phyloP scores from a whole-genome alignment of 2,329 filamentous ascomycete genomes.

The Lachnellula willkommii region DNA sequence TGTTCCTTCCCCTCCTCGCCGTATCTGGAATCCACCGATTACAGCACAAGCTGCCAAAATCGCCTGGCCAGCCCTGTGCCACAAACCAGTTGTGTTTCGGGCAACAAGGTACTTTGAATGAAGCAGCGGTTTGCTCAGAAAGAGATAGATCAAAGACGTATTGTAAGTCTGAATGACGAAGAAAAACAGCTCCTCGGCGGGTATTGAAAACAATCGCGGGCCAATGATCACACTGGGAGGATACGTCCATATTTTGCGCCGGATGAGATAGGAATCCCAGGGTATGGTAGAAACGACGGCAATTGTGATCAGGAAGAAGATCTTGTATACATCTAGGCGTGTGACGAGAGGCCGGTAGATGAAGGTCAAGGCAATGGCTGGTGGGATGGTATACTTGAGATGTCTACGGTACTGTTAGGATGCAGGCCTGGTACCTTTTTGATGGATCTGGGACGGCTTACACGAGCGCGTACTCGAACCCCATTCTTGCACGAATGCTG shows the following conservation, averaged over 20 bases:
- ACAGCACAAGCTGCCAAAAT: conserved; percentile 41
- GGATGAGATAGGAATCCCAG: conserved; percentile 73
- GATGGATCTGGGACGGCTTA: conserved; percentile 35
- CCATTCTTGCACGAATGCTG: conserved; percentile 37
- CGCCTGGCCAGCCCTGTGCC: conserved; percentile 45
- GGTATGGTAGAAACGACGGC: conserved; percentile 65
- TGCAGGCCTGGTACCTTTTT: background rate
- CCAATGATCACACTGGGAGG: conserved; percentile 60
- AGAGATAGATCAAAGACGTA: conserved; percentile 61
- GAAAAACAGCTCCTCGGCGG: conserved; percentile 70
- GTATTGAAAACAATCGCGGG: conserved; percentile 57
- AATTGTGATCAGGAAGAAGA: conserved; percentile 54
- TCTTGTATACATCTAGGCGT: conserved; percentile 57
- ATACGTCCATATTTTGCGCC: conserved; percentile 64
- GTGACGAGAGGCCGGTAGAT: conserved; percentile 58
- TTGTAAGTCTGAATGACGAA: conserved; percentile 73
- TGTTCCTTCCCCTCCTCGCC: conserved; percentile 46
- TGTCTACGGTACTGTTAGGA: conserved; percentile 31
- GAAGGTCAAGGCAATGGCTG: conserved; percentile 52
- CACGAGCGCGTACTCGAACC: conserved; percentile 58
- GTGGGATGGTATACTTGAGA: conserved; percentile 63
- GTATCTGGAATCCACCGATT: conserved; percentile 41
- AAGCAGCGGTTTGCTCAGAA: conserved; percentile 57
- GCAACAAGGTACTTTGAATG: conserved; percentile 49
- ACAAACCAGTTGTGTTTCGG: conserved; percentile 17